A percentile compares a stretch with the other conserved stretches of the same genome.
Conservation (phyloP, 495 filamentous ascomycete species). For the Cryomyces minteri region DNA sequence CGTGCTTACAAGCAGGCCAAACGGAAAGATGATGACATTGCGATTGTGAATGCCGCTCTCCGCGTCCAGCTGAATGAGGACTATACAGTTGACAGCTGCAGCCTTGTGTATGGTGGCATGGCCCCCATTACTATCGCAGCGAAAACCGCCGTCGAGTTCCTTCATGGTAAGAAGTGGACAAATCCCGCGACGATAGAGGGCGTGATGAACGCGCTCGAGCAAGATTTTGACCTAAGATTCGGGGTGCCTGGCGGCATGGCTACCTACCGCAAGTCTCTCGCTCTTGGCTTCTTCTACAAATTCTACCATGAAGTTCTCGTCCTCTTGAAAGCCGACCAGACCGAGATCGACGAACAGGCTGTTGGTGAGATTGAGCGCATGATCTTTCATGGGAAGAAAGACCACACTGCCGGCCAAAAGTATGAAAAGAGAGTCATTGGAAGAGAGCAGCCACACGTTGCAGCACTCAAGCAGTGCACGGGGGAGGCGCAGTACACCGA, state of each 20-base stretch:
- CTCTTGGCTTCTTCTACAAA: conserved; percentile 73
- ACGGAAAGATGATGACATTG: conserved; percentile 92
- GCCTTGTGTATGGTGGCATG: conserved; percentile 83
- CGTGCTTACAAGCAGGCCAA: conserved; percentile 88
- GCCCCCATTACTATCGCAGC: conserved; percentile 72
- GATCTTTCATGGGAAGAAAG: conserved; percentile 43
- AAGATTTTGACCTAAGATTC: conserved; percentile 72
- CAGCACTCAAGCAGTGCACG: conserved; percentile 82
- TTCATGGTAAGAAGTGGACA: conserved; percentile 62
- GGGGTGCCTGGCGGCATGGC: conserved; percentile 92
- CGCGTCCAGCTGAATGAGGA: conserved; percentile 46
- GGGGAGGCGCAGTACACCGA: conserved; percentile 95
- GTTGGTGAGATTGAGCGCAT: conserved; percentile 47
- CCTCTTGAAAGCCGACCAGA: conserved; percentile 23
- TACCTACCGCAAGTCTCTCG: conserved; percentile 79
- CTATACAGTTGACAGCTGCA: conserved; percentile 47
- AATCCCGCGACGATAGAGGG: conserved; percentile 70
- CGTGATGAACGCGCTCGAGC: conserved; percentile 66
- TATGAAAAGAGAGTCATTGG: conserved; percentile 68
- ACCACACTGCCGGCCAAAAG: conserved; percentile 36
- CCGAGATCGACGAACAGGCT: conserved; percentile 36
- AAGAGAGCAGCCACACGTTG: conserved; percentile 66
- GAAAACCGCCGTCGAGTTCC: conserved; percentile 48
- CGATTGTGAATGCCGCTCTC: conserved; percentile 77
- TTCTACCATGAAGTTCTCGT: conserved; percentile 63